Conservation (phyloP, 805 yeast genomes). For the Candida schatavii region DNA sequence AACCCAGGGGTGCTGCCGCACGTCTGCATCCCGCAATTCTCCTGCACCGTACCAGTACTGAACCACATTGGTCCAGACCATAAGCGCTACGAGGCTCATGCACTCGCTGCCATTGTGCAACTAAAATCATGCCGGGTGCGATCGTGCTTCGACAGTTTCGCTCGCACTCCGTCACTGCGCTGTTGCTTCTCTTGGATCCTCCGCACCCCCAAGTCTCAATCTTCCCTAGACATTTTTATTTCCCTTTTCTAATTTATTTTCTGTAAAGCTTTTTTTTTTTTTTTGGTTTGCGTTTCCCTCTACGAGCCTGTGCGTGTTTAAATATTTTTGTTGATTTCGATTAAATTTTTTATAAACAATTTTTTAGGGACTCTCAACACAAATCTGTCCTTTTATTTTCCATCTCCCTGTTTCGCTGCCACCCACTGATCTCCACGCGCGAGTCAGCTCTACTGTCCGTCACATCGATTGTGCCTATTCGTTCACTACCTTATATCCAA, state of each 20-base stretch:
- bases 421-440: background rate
- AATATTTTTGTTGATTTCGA: background rate
- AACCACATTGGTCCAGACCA: no score
- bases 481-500: background rate
- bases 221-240: no score
- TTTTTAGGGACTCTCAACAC: background rate
- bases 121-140: no score
- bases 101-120: no score
- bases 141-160: no score
- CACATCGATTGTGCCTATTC: background rate
- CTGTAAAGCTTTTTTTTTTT: background rate
- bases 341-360: background rate
- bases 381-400: background rate
- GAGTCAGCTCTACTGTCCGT: background rate
- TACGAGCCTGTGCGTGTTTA: background rate
- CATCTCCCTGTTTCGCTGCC: no score
- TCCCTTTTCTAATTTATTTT: background rate
- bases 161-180: no score
- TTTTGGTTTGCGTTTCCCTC: no score
- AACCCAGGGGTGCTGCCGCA: no score
- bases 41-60: background rate
- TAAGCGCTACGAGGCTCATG: no score
- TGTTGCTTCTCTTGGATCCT: no score
- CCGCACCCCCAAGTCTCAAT: no score
- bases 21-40: background rate